Evolutionary conservation across 805 yeast species (phyloP).

Genomic region (Pichia deserticola): DNA sequence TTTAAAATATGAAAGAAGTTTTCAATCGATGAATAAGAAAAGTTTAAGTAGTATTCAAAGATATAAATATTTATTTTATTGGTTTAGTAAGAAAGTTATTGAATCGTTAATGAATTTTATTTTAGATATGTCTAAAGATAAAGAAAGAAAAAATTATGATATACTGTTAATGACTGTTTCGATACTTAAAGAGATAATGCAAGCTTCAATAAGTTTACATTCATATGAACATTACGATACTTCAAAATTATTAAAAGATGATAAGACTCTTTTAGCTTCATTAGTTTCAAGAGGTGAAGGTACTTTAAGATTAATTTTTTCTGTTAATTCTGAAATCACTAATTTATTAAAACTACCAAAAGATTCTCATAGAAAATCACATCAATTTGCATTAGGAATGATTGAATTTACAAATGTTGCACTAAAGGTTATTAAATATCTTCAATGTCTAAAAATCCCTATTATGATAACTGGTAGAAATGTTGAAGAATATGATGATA

Average conservation of each 20-base stretch:
- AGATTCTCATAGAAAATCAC: slow-evolving; percentile 55
- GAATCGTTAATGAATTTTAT: slow-evolving; percentile 1
- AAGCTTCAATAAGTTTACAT: slow-evolving; percentile 33
- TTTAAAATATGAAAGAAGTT: slow-evolving; percentile 50
- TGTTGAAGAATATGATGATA: slow-evolving; percentile 22
- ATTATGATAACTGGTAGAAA: slow-evolving; percentile 19
- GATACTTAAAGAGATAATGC: slow-evolving; percentile 39
- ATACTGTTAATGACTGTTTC: background rate
- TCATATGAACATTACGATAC: slow-evolving; percentile 32
- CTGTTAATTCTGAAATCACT: slow-evolving; percentile 52
- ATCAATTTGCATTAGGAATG: slow-evolving; percentile 50
- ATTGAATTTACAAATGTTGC: slow-evolving; percentile 60
- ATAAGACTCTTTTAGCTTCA: slow-evolving; percentile 35
- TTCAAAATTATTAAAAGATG: slow-evolving; percentile 34
- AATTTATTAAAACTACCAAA: slow-evolving; percentile 53
- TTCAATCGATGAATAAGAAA: slow-evolving; percentile 16
- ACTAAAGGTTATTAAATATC: slow-evolving; percentile 60
- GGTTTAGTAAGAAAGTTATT: slow-evolving; percentile 2
- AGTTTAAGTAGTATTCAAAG: slow-evolving; percentile 24
- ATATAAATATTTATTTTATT: slow-evolving; percentile 10
- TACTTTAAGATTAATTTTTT: slow-evolving; percentile 52
- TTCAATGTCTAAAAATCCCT: slow-evolving; percentile 43
- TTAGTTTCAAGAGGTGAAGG: slow-evolving; percentile 29
- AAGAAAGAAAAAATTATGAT: slow-evolving; percentile 36
- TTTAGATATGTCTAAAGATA: slow-evolving; percentile 13